phyloP scores from a whole-genome alignment of 2,329 filamentous ascomycete genomes.

The Conoideocrella luteorostrata region DNA sequence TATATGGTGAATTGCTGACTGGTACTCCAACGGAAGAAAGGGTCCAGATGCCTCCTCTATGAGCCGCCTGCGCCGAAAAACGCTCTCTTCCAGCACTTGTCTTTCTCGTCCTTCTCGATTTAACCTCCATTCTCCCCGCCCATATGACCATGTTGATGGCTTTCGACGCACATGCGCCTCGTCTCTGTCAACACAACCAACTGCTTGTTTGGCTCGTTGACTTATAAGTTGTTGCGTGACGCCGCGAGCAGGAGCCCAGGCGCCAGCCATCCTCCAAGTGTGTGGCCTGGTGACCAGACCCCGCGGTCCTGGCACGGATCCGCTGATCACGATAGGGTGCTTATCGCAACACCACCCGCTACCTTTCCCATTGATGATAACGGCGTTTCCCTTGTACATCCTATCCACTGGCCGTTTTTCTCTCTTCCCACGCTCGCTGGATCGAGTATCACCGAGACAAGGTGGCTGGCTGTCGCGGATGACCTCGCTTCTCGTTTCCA shows the following conservation, averaged over 20 bases:
- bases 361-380: conserved; percentile 1
- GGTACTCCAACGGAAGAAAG: background rate
- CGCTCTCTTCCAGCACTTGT: background rate
- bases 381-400: background rate
- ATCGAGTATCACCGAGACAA: conserved; percentile 3
- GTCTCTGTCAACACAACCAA: conserved; percentile 2
- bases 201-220: conserved; percentile 1
- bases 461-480: conserved; percentile 5
- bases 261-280: background rate
- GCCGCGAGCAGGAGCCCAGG: conserved; percentile 2
- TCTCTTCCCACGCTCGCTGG: conserved; percentile 5
- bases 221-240: background rate
- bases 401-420: background rate
- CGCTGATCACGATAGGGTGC: conserved; percentile 10
- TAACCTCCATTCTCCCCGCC: background rate
- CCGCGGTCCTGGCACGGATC: conserved; percentile 8
- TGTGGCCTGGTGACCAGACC: conserved; percentile 12
- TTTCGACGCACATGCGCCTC: conserved; percentile 9
- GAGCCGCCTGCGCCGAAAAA: background rate
- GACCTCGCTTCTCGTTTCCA: background rate
- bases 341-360: conserved; percentile 7
- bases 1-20: too few species aligned
- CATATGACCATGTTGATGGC: conserved; percentile 10
- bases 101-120: background rate
- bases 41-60: background rate